Conservation (phyloP, 768 basidiomycete genomes). For the Tulasnella sp. region DNA sequence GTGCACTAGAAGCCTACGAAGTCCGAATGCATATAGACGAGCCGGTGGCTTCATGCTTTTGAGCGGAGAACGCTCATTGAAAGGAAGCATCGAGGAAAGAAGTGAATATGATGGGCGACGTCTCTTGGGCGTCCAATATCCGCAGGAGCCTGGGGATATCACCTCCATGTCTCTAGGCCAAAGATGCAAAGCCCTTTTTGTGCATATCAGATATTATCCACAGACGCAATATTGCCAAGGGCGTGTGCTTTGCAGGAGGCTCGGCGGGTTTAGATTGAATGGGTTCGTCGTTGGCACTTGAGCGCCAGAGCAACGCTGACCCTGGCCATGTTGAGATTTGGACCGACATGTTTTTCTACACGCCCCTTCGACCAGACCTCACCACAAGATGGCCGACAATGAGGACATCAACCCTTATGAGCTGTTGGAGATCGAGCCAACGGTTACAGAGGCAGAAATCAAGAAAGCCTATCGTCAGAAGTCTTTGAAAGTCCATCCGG, state of each 20-base stretch:
- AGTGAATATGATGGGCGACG: background rate
- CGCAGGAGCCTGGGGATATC: no score
- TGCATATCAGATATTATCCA: no score
- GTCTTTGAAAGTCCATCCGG: slow-evolving; percentile 84
- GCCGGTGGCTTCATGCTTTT: background rate
- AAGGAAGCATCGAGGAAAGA: background rate
- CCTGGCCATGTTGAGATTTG: background rate
- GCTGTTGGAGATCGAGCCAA: slow-evolving; percentile 55
- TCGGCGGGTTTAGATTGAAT: no score
- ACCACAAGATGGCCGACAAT: slow-evolving; percentile 38
- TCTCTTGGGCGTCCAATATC: background rate
- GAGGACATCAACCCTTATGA: slow-evolving; percentile 72
- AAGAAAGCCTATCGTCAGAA: slow-evolving; percentile 72
- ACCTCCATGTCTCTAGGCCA: background rate
- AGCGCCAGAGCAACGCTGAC: background rate
- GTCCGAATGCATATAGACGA: background rate
- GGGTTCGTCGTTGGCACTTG: background rate
- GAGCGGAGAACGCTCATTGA: background rate
- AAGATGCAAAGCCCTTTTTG: background rate
- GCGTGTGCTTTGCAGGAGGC: no score
- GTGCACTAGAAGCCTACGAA: no score
- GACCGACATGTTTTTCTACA: slow-evolving; percentile 8
- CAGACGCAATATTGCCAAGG: no score
- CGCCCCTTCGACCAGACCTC: background rate
- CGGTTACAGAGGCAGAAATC: slow-evolving; percentile 74